phyloP scores from a whole-genome alignment of 805 yeast species.

The Kuraishia ogatae region DNA sequence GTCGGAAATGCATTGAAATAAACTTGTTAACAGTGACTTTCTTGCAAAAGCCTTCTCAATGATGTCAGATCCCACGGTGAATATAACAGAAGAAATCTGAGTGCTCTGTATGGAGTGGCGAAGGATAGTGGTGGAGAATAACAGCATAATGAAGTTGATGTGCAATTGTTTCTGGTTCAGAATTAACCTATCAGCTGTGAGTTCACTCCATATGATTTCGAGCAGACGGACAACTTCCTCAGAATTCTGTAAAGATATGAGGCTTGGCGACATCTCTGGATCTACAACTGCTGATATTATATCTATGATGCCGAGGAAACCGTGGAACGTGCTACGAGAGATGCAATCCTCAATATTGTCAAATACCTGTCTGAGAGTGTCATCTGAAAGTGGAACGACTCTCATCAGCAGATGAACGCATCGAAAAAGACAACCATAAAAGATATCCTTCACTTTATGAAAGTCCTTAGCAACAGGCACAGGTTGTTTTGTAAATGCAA shows the following conservation, averaged over 20 bases:
- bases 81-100: conserved; percentile 19
- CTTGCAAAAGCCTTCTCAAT: conserved; percentile 47
- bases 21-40: conserved; percentile 56
- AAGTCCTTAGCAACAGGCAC: conserved; percentile 20
- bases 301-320: not conserved
- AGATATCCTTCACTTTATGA: conserved; percentile 34
- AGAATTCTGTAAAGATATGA: not conserved
- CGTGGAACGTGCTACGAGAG: not conserved
- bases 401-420: not conserved
- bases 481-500: conserved; percentile 12
- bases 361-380: not conserved
- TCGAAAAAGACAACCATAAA: conserved; percentile 22
- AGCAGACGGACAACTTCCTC: not conserved
- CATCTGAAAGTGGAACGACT: not conserved
- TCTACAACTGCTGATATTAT: not conserved
- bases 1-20: conserved; percentile 36
- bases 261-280: not conserved
- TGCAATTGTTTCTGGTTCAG: conserved; percentile 63
- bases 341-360: not conserved
- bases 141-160: conserved; percentile 38
- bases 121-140: conserved; percentile 35
- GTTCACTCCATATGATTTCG: conserved; percentile 44
- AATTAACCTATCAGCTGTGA: conserved; percentile 51
- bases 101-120: conserved; percentile 23
- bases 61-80: conserved; percentile 31